These are phyloP conservation scores for Curvularia verruculosa DNA, from an alignment of 2,329 filamentous ascomycete species.

Conservation along the genomic window DNA sequence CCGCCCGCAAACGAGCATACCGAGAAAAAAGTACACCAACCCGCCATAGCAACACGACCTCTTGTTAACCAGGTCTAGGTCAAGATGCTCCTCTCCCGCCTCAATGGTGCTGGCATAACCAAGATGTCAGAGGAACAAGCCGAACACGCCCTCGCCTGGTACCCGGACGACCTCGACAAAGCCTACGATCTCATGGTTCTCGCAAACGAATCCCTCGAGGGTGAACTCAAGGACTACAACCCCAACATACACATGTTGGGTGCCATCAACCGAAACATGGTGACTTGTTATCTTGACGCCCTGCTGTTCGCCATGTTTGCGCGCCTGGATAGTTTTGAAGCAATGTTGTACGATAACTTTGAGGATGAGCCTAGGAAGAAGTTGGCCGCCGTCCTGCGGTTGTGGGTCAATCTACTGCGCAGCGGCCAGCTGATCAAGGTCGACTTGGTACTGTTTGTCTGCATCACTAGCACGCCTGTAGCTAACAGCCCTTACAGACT, in stretches of 20 bases:
- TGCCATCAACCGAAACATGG: conserved; percentile 81
- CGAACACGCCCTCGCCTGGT: conserved; percentile 66
- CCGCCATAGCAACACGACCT: not conserved
- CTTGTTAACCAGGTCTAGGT: conserved; percentile 48
- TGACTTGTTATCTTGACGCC: conserved; percentile 95
- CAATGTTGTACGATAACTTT: conserved; percentile 82
- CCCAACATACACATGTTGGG: conserved; percentile 76
- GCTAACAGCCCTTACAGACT: conserved; percentile 61
- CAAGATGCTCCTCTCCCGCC: conserved; percentile 59
- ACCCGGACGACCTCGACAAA: conserved; percentile 72
- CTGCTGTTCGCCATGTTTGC: conserved; percentile 96
- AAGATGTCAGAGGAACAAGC: conserved; percentile 67
- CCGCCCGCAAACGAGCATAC: conserved; percentile 63
- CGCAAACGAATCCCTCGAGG: conserved; percentile 80
- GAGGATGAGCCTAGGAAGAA: conserved; percentile 73
- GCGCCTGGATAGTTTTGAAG: conserved; percentile 86
- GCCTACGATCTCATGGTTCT: conserved; percentile 78
- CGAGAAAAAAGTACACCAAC: conserved; percentile 54
- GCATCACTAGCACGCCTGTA: not conserved
- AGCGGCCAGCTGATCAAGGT: conserved; percentile 82
- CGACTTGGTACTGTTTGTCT: conserved; percentile 69
- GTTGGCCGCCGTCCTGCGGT: conserved; percentile 75
- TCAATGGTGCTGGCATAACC: conserved; percentile 61
- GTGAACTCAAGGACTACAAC: conserved; percentile 76
- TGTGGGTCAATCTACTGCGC: conserved; percentile 93